Base-by-base conservation (phyloP, 2,329 filamentous ascomycete genomes). In the Trichoderma gracile region DNA sequence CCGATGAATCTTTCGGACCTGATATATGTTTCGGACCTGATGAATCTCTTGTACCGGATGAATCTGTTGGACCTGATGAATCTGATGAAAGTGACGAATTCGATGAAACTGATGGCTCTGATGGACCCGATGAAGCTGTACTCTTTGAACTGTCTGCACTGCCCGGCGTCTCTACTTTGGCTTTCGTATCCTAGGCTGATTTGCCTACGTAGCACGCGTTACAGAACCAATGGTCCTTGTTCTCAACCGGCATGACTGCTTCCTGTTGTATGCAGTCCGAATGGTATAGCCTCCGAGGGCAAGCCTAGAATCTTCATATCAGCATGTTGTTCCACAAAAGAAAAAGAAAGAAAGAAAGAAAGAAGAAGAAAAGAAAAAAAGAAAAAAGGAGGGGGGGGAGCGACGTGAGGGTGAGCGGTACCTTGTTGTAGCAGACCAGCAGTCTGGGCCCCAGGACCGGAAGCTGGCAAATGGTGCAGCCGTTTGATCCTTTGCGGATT, bases 391-490 rank as follows among this genome's bases (percentile, higher is more conserved):
- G 9, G 25, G 3, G 9, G 5, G 50, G 25, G 40, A n/a, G 25
- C 17, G 33, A 52, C 8, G n/a, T 33, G 21, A 27, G 9, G 14
- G 30, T 6, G 25, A 58, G 21, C 74, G 77, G 74, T 71, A 84
- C 82, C 74, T 79, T 76, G 67, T 84, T 83, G 5, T 77, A 74
- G 70, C 84, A 86, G 27, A 84, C 71, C 33, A 85, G 72, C 68
- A 82, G 74, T 12, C 75, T 77, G 3, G 81, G 79, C 2, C 81
- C 81, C 23, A 80, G 73, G 23, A 84, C 82, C 5, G 79, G 78
- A 50, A 81, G 76, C 12, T 79, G 78, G 67, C 84, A 86, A 15
- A 81, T 69, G 2, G 73, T 74, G 67, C 82, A 84, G 50, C 82
- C 82, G 40, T 76, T 79, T 21, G 76, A 71, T 21, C 78, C 79